phyloP scores from a whole-genome alignment of 2,329 filamentous ascomycete species.

The Claviceps arundinis region DNA sequence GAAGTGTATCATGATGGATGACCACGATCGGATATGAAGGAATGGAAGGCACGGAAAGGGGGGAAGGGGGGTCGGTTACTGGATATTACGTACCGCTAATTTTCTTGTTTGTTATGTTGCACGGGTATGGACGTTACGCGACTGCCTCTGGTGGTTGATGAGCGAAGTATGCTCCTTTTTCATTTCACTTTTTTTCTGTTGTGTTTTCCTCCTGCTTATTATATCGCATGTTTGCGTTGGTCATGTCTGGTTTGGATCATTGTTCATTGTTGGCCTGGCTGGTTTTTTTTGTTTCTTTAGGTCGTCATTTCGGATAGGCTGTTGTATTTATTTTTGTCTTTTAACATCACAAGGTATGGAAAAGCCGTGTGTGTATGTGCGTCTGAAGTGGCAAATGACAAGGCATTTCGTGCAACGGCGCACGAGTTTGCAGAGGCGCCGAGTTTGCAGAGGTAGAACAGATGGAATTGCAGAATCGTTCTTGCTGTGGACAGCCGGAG shows the following conservation, averaged over 20 bases:
- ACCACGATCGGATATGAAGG: slow-evolving; percentile 17
- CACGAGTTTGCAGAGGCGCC: no score
- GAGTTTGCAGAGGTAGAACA: background rate
- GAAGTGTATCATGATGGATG: slow-evolving; percentile 17
- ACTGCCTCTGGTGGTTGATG: background rate
- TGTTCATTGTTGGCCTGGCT: background rate
- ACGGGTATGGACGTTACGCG: background rate
- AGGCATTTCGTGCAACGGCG: background rate
- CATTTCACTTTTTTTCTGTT: no score
- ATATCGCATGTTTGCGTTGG: background rate
- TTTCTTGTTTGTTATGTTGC: slow-evolving; percentile 5
- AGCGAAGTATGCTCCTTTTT: background rate
- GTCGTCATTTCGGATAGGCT: background rate
- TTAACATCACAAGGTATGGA: background rate
- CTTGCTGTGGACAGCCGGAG: background rate
- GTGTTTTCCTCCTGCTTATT: no score
- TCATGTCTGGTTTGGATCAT: background rate
- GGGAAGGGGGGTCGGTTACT: background rate
- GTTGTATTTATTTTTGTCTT: background rate
- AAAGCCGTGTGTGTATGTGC: background rate
- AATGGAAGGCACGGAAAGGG: slow-evolving; percentile 9
- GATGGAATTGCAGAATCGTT: background rate
- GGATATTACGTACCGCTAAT: slow-evolving; percentile 8
- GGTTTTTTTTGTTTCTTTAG: no score
- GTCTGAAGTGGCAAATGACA: background rate